Base-by-base conservation (phyloP, 371 early-diverging fungal genomes). In the Mucor ambiguus region DNA sequence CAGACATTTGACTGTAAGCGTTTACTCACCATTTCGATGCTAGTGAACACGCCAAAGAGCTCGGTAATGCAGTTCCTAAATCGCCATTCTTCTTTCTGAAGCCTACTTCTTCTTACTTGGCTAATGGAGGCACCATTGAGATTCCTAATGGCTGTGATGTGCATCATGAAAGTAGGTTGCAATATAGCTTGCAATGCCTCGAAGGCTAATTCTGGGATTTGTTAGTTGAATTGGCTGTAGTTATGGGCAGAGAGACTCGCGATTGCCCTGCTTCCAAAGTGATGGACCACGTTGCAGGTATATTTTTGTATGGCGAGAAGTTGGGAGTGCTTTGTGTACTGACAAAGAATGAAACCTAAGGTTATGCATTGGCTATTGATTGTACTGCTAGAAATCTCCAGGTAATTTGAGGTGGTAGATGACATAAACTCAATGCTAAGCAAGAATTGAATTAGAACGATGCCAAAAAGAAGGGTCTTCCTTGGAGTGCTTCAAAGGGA, bases 401-500 rank as follows among this genome's bases (percentile, higher is more conserved):
- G 81, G 85, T 78, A 72, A 52, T 12, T 4, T 32, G 30, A 14
- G 33, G 0, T 5, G 2, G 16, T 20, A 10, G 9, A 48, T 20
- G 10, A n/a, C 9, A 28, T 28, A 22, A 18, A 58, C 3, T 3
- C 6, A 35, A 37, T 58, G 24, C 20, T 63, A 29, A 37, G 1
- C 30, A 32, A 55, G 5, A 0, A n/a, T 7, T 32, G 1, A 18
- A 11, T 22, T 77, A 91, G 84, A 91, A 88, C 26, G 85, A 84
- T 54, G 96, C 91, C 28, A 96, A 95, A 81, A 88, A 90, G 68
- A 86, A 84, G 64, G 94, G 96, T 11, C 71, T 90, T 48, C 97
- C 96, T 29, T 96, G 97, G 97, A 88, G 91, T n/a, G 85, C 91
- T 3, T 89, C 96, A 33, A 98, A 98, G 77, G 98, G 98, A 0